These are phyloP conservation scores for Rhodotorula taiwanensis DNA, from an alignment of 768 basidiomycete genomes.

Conservation along the genomic window DNA sequence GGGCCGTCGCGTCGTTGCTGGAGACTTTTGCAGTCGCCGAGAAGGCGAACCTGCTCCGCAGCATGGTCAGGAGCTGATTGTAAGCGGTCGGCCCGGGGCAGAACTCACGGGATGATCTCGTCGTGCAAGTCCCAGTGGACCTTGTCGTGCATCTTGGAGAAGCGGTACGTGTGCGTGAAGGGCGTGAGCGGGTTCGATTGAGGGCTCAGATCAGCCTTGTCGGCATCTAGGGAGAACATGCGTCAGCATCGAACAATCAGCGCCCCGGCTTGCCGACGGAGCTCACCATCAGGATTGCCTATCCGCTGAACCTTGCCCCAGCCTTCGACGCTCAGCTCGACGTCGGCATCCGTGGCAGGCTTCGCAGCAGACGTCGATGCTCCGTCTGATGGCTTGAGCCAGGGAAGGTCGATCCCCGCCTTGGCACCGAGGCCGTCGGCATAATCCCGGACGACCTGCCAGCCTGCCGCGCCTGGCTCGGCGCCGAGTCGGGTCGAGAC, in stretches of 20 bases:
- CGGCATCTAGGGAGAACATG: neutral
- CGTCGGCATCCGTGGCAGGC: neutral
- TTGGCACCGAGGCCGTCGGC: constrained; percentile 24
- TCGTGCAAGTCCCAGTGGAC: constrained; percentile 35
- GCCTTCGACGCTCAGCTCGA: neutral
- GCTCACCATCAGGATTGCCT: constrained; percentile 21
- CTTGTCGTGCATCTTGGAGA: constrained; percentile 42
- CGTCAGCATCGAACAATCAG: neutral
- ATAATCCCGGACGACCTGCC: constrained; percentile 25
- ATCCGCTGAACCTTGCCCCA: constrained; percentile 31
- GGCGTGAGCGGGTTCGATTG: constrained; percentile 35
- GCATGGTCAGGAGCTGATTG: neutral
- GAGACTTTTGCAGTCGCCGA: constrained; percentile 15
- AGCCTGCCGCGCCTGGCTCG: constrained; percentile 11
- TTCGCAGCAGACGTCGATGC: neutral
- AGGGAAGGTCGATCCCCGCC: constrained; percentile 11
- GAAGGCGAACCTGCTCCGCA: constrained; percentile 33
- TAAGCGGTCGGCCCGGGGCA: accelerated
- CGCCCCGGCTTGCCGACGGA: too few relatives aligned
- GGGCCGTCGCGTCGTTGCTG: constrained; percentile 36
- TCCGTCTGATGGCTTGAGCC: neutral
- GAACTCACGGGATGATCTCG: constrained; percentile 38
- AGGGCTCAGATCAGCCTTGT: too few relatives aligned
- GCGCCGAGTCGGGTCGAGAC: constrained; percentile 1
- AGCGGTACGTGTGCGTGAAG: constrained; percentile 39